A percentile compares a stretch with the other conserved stretches of the same genome.
These are phyloP conservation scores for Phytophthora agathidicida DNA, from an alignment of 352 stramenopile species.

Conservation along the genomic window DNA sequence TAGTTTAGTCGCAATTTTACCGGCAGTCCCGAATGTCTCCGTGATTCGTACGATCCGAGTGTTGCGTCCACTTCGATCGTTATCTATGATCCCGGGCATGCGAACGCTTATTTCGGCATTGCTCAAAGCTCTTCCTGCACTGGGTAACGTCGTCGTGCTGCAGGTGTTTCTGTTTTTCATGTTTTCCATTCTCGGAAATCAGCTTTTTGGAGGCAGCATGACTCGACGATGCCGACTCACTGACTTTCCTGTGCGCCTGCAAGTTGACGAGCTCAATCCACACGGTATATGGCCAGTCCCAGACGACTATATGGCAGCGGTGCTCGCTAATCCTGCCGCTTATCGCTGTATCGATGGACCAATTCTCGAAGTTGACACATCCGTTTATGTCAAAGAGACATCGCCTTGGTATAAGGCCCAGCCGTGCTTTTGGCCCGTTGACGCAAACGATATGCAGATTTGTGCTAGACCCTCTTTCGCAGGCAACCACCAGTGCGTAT, in stretches of 20 bases:
- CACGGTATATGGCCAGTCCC: constrained; percentile 13
- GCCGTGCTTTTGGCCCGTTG: constrained; percentile 93
- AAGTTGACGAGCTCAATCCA: constrained; percentile 30
- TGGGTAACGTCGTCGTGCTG: constrained; percentile 87
- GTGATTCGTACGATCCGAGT: constrained; percentile 88
- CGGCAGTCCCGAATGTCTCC: constrained; percentile 72
- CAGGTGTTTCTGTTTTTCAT: constrained; percentile 90
- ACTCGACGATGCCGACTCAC: constrained; percentile 80
- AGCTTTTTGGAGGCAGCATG: constrained; percentile 85
- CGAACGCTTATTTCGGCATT: constrained; percentile 77
- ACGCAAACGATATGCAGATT: constrained; percentile 71
- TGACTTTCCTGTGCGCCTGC: constrained; percentile 69
- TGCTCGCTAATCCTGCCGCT: constrained; percentile 38
- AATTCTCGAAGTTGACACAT: constrained; percentile 46
- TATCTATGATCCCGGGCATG: constrained; percentile 88
- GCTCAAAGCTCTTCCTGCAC: constrained; percentile 77
- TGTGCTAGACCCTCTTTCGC: constrained; percentile 53
- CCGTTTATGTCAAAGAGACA: constrained; percentile 59
- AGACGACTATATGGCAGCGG: constrained; percentile 11
- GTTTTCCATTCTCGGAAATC: constrained; percentile 89
- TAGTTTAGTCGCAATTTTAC: constrained; percentile 60
- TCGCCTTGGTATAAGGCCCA: constrained; percentile 64
- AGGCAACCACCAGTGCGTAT: constrained; percentile 56
- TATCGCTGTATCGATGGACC: constrained; percentile 48
- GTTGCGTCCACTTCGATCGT: constrained; percentile 84